Evolutionary conservation across 768 basidiomycete species (phyloP).

Genomic region (Auricularia cornea): DNA sequence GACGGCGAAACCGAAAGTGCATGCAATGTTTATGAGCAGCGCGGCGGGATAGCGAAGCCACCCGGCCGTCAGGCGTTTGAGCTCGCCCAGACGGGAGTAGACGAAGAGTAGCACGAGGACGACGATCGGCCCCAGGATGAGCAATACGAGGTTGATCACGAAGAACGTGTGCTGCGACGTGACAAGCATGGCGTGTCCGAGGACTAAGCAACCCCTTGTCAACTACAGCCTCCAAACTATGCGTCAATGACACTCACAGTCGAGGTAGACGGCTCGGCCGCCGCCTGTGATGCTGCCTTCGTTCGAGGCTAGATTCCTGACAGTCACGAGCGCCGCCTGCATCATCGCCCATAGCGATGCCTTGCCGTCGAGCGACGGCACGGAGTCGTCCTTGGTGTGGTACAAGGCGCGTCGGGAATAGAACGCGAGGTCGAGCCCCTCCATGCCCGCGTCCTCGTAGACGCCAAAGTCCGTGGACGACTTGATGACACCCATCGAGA

Average conservation of each 20-base stretch:
- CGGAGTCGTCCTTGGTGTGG: constrained; percentile 66
- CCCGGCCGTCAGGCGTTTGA: constrained; percentile 13
- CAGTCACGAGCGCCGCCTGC: constrained; percentile 52
- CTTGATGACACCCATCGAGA: constrained; percentile 53
- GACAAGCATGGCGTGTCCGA: constrained; percentile 44
- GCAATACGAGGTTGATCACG: constrained; percentile 47
- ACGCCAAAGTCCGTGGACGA: constrained; percentile 70
- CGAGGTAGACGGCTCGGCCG: constrained; percentile 56
- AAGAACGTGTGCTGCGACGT: constrained; percentile 45
- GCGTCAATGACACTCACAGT: constrained; percentile 39
- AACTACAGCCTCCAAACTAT: not conserved
- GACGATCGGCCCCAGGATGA: constrained; percentile 55
- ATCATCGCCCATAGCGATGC: constrained; percentile 72
- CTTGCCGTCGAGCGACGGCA: constrained; percentile 48
- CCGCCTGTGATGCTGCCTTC: constrained; percentile 17
- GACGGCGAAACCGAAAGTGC: constrained; percentile 41
- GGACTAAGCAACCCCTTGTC: constrained; percentile 37
- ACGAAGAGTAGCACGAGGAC: constrained; percentile 37
- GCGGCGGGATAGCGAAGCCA: constrained; percentile 60
- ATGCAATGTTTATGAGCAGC: constrained; percentile 34
- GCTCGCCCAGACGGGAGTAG: not conserved
- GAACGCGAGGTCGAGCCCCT: constrained; percentile 73
- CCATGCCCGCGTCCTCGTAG: constrained; percentile 48
- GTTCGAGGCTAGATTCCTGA: constrained; percentile 43
- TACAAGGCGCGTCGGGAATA: constrained; percentile 67